These are phyloP conservation scores for Hypoxylon sp. DNA, from an alignment of 2,329 filamentous ascomycete genomes.

Conservation along the genomic window DNA sequence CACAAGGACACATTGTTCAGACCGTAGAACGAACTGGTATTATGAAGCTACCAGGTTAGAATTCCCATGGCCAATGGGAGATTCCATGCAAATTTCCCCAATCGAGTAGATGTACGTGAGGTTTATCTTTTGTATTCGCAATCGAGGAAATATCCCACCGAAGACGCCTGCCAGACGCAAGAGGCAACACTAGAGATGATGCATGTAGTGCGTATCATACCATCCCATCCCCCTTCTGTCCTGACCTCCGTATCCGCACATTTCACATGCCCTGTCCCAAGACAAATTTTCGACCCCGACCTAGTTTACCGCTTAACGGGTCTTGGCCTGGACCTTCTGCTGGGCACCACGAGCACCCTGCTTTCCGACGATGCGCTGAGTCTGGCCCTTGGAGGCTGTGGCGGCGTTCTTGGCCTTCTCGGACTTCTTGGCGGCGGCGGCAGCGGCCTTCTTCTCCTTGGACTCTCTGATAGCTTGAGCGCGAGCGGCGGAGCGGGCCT, in stretches of 20 bases:
- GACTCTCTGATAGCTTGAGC: constrained; percentile 92
- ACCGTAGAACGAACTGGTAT: constrained; percentile 54
- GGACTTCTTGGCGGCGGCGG: constrained; percentile 94
- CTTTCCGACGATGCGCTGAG: constrained; percentile 90
- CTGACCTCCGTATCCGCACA: constrained; percentile 36
- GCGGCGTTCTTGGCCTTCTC: constrained; percentile 97
- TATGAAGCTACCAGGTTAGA: constrained; percentile 54
- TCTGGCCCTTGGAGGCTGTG: constrained; percentile 80
- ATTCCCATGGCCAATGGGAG: constrained; percentile 52
- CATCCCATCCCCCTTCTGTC: constrained; percentile 21
- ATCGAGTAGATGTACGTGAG: constrained; percentile 48
- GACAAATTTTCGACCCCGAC: constrained; percentile 8
- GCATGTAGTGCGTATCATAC: constrained; percentile 6
- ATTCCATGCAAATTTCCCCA: constrained; percentile 49
- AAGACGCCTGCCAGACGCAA: constrained; percentile 55
- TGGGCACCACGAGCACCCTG: constrained; percentile 94
- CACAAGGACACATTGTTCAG: constrained; percentile 19
- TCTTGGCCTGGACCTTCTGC: constrained; percentile 87
- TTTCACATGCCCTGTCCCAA: constrained; percentile 19
- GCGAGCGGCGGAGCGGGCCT: constrained; percentile 94
- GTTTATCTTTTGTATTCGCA: constrained; percentile 41
- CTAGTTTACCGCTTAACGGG: constrained; percentile 74
- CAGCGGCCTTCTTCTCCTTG: constrained; percentile 97
- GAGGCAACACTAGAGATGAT: constrained; percentile 35
- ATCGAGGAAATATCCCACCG: constrained; percentile 54